phyloP scores from a whole-genome alignment of 2,329 filamentous ascomycete species.

The Saccharata proteae region DNA sequence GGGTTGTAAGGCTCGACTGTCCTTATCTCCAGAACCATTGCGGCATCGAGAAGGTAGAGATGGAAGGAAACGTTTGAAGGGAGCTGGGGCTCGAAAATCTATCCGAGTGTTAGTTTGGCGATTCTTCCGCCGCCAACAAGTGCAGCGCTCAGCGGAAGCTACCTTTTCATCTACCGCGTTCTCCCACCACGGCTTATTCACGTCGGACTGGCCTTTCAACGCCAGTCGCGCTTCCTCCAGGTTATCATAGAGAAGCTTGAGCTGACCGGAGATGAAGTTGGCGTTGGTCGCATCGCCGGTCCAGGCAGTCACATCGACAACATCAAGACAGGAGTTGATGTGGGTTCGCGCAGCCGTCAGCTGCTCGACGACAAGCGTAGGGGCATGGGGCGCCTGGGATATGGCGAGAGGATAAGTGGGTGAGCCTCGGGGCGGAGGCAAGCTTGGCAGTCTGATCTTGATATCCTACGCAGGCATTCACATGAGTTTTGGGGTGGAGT shows the following conservation, averaged over 20 bases:
- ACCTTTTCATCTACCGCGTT: slow-evolving; percentile 45
- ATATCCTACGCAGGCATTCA: slow-evolving; percentile 45
- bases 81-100: slow-evolving; percentile 50
- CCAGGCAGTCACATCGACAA: slow-evolving; percentile 65
- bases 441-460: slow-evolving; percentile 61
- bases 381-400: slow-evolving; percentile 40
- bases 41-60: slow-evolving; percentile 41
- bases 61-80: slow-evolving; percentile 63
- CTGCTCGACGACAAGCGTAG: slow-evolving; percentile 52
- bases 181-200: slow-evolving; percentile 44
- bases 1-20: slow-evolving; percentile 44
- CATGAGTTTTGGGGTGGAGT: neutral
- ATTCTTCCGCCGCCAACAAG: neutral
- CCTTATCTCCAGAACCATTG: slow-evolving; percentile 53
- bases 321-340: slow-evolving; percentile 71
- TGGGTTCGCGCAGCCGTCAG: slow-evolving; percentile 62
- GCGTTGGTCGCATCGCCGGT: slow-evolving; percentile 53
- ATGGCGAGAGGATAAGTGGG: slow-evolving; percentile 40
- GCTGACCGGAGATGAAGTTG: slow-evolving; percentile 45
- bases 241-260: slow-evolving; percentile 47
- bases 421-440: slow-evolving; percentile 42
- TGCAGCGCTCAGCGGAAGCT: slow-evolving; percentile 14
- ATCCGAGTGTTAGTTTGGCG: too few relatives aligned
- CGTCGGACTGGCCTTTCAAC: slow-evolving; percentile 42
- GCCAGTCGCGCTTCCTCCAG: slow-evolving; percentile 48